Evolutionary conservation across 2,329 filamentous ascomycete species (phyloP).

Genomic region (Fusarium palustre): DNA sequence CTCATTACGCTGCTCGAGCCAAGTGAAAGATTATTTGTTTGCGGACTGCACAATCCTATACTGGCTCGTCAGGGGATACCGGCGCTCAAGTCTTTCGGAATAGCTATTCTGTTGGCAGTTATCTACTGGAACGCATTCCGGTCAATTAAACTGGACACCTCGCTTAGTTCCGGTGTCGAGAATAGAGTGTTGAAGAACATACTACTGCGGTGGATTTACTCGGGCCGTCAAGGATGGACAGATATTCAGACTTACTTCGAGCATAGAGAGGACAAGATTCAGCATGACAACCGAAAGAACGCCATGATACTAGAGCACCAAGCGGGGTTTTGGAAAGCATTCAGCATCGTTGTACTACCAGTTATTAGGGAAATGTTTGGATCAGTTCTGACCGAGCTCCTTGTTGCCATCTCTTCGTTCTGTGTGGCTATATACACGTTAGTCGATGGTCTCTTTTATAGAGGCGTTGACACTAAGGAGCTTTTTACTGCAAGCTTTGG

Average conservation of each 20-base stretch:
- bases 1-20: slow-evolving; percentile 15
- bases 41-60: slow-evolving; percentile 9
- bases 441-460: slow-evolving; percentile 1
- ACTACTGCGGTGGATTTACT: slow-evolving; percentile 7
- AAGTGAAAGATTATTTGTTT: slow-evolving; percentile 16
- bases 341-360: slow-evolving; percentile 3
- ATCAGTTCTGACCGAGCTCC: slow-evolving; percentile 23
- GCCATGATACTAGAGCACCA: not conserved
- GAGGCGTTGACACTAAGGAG: not conserved
- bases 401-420: slow-evolving; percentile 7
- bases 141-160: slow-evolving; percentile 12
- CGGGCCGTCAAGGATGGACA: not conserved
- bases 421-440: slow-evolving; percentile 18
- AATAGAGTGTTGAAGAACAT: slow-evolving; percentile 2
- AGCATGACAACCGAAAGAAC: slow-evolving; percentile 1
- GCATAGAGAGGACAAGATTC: not conserved
- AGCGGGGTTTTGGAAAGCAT: slow-evolving; percentile 2
- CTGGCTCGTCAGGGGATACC: not conserved
- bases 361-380: slow-evolving; percentile 14
- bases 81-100: slow-evolving; percentile 5
- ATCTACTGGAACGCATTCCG: slow-evolving; percentile 30
- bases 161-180: not conserved
- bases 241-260: slow-evolving; percentile 9
- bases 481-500: slow-evolving; percentile 5
- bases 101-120: slow-evolving; percentile 10